These are phyloP conservation scores for Xylariaceae sp. DNA, from an alignment of 2,329 filamentous ascomycete genomes.

Conservation along the genomic window DNA sequence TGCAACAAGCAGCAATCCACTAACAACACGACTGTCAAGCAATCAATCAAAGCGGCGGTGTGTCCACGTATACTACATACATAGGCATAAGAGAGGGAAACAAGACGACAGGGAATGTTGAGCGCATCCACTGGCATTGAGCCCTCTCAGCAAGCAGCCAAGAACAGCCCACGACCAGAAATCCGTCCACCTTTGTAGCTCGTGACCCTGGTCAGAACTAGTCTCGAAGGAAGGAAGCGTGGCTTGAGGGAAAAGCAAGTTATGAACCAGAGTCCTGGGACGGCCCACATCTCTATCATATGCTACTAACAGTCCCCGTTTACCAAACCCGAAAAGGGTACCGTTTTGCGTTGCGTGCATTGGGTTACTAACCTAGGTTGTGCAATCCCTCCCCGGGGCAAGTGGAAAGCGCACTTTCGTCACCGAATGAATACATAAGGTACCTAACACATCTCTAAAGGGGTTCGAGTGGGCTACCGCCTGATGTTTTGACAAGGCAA, in stretches of 20 bases:
- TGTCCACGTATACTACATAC: too few relatives aligned
- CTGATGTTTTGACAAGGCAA: constrained; percentile 24
- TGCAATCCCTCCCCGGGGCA: constrained; percentile 34
- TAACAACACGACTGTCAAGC: constrained; percentile 22
- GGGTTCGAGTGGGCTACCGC: constrained; percentile 25
- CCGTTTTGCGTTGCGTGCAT: constrained; percentile 40
- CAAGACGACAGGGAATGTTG: constrained; percentile 25
- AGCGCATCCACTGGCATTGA: constrained; percentile 9
- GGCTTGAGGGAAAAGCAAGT: constrained; percentile 35
- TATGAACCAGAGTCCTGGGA: constrained; percentile 30
- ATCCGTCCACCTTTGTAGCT: not conserved
- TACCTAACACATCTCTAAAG: constrained; percentile 17
- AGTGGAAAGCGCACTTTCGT: constrained; percentile 17
- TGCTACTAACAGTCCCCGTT: constrained; percentile 36
- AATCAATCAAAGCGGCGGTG: constrained; percentile 41
- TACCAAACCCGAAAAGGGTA: constrained; percentile 40
- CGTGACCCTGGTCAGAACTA: constrained; percentile 3
- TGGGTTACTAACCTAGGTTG: constrained; percentile 39
- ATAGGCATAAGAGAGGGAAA: constrained; percentile 29
- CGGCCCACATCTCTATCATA: constrained; percentile 35
- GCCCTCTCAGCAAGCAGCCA: constrained; percentile 21
- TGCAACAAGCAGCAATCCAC: constrained; percentile 22
- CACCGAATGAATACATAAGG: constrained; percentile 24
- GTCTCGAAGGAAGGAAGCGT: constrained; percentile 29
- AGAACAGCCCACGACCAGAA: not conserved